Evolutionary conservation across 768 basidiomycete genomes (phyloP), one percentile per base, ranked within the genome.

Genomic region (Naematelia aurantialba): DNA sequence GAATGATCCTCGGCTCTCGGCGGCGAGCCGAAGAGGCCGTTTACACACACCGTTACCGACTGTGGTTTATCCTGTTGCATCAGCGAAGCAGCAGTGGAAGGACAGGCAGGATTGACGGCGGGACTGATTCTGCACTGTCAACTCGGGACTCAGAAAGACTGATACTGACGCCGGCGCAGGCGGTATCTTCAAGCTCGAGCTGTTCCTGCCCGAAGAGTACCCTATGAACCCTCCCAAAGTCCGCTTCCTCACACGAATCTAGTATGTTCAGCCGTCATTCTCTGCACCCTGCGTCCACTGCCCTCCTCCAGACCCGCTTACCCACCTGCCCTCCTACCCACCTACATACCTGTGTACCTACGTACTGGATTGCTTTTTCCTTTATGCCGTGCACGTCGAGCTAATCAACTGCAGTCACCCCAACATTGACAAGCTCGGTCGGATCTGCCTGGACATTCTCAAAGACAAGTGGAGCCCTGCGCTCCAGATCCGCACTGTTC

Each of bases 401-500:
- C 25, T 26, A 10, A 11, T 11, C 19, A 21, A 47, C 46, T 47
- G 21, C 29, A 72, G 71, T 81, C 92, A 97, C 78, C 93, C 96
- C 49, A 99, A 99, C 78, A 99, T 99, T 80, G 94, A 99, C 79
- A 99, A 99, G 79, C 87, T 99, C 27, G 96, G 96, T 31, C 85
- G 96, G 19, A 99, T 99, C 79, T 99, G 96, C 78, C 80, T 99
- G 57, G 96, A 99, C 77, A 98, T 99, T 71, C 81, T 99, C 72
- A 99, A 99, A 83, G 96, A 99, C 79, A 98, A 98, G 82, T 99
- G 96, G 96, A 96, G 92, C 10, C 96, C 96, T 19, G 96, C 96
- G 0, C 82, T 99, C 17, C 96, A 99, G 78, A 99, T 99, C 79
- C 87, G 96, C 67, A 99, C 96, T 1, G 96, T 99, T 52, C 81